Evolutionary conservation across 2,329 filamentous ascomycete species (phyloP), one percentile per base, ranked within the genome.

Genomic region (Fusarium acutatum): DNA sequence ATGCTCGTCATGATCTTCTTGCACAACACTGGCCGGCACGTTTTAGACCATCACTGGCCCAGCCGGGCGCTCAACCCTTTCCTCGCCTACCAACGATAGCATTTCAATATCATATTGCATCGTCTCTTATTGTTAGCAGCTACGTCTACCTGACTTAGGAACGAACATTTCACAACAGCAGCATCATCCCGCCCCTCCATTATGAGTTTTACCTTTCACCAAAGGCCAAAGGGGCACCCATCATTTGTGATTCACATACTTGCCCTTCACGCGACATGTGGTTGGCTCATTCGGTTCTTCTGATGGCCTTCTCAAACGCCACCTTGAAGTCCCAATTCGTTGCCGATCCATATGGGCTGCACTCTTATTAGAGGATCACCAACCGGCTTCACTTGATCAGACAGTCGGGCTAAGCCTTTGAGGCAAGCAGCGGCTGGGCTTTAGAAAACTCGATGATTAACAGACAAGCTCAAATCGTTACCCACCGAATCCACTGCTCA

Each of bases 111-210:
- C 56, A 58, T 67, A 10, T 37, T 37, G 18, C 38, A 50, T 30
- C 22, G 22, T 30, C 26, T 61, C 32, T 43, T 15, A 34, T 37
- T 46, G 41, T 37, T 43, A 43, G 60, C 40, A 43, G 60, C 40
- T 28, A 30, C 60, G 32, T 61, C 54, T 58, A 62, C 38, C 59
- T 47, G 35, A 44, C 47, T 54, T n/a, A n/a, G 46, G 28, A 59
- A 61, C 34, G 38, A 47, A 38, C 18, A 50, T 67, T 66, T 70
- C 67, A 59, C 52, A 49, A 58, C 60, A 69, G 35, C 52, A 69
- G 43, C 70, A 73, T 71, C 70, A 73, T 73, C 70, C 66, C 60
- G 70, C 57, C 60, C 60, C 70, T 43, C 70, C 65, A 44, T 53
- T 52, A 52, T 41, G 6, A 30, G 34, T 67, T 69, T 71, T 69